These are phyloP conservation scores for Phytophthora fragariaefolia DNA, from an alignment of 352 stramenopile species.

Conservation along the genomic window DNA sequence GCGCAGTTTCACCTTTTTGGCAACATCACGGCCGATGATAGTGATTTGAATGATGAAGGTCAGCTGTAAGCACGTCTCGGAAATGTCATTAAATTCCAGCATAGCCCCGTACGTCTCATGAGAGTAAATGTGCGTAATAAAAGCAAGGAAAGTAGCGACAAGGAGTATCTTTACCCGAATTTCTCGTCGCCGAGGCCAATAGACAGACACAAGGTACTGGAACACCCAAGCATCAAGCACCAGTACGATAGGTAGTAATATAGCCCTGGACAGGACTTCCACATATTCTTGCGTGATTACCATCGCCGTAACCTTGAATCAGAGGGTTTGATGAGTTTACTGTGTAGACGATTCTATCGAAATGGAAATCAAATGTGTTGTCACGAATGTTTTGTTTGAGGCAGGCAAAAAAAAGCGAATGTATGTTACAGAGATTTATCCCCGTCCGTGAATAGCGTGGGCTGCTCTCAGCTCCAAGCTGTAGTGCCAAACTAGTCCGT, in stretches of 20 bases:
- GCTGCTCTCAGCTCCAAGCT: background rate
- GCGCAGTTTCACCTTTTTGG: slow-evolving; percentile 32
- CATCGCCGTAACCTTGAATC: background rate
- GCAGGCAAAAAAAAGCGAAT: background rate
- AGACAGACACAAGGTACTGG: slow-evolving; percentile 43
- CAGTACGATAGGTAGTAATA: slow-evolving; percentile 43
- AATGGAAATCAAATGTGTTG: slow-evolving; percentile 3
- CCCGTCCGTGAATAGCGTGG: background rate
- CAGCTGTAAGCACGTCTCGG: slow-evolving; percentile 38
- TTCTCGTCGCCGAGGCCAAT: slow-evolving; percentile 36
- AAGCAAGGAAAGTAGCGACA: slow-evolving; percentile 28
- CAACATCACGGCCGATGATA: slow-evolving; percentile 37
- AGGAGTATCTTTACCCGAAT: slow-evolving; percentile 36
- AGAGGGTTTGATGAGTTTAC: background rate
- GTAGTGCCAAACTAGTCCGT: background rate
- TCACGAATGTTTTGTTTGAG: background rate
- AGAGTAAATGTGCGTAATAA: slow-evolving; percentile 35
- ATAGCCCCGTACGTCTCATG: slow-evolving; percentile 17
- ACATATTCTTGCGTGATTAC: slow-evolving; percentile 21
- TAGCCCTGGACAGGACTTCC: slow-evolving; percentile 11
- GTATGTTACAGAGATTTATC: background rate
- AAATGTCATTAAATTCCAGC: slow-evolving; percentile 43
- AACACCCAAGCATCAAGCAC: slow-evolving; percentile 45
- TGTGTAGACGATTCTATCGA: background rate
- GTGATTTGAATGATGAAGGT: slow-evolving; percentile 57